Base-by-base conservation (phyloP, 2,329 filamentous ascomycete species). In the Byssochlamys sp. region DNA sequence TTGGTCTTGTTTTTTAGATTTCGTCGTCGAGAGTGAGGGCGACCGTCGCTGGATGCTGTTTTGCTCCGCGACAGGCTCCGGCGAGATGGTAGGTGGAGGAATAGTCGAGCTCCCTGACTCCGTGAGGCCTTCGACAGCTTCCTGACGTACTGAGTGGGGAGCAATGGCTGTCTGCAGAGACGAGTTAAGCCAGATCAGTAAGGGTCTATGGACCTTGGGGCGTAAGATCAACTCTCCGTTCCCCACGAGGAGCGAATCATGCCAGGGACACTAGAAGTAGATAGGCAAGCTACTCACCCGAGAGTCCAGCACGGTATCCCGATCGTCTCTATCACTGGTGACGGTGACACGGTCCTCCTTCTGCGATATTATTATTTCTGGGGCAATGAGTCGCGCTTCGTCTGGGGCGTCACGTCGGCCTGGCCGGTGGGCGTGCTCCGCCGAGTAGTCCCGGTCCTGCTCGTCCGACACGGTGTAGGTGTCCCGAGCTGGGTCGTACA, bases 401-500 rank as follows among this genome's bases (percentile, higher is more conserved):
- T 60, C 62, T 53, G 58, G 57, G 24, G n/a, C 24, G 56, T 59
- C 1, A 49, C 54, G 25, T 53, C 25, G 25, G 51, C 27, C 52
- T 52, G 57, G 51, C 19, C 33, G 31, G 45, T 52, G 56, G 26
- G 59, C 60, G 49, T 54, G 58, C 53, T 64, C 62, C 60, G 63
- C 62, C 29, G 64, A 59, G 56, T 62, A 59, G 52, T 61, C 65
- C 33, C 63, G 54, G 49, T 65, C 61, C 14, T 61, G 58, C 27
- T 67, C 63, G 53, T 63, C 65, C 7, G 67, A 59, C 31, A 62
- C 60, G 39, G 63, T 67, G 62, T 68, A 72, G 35, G 61, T 67
- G 59, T 72, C 69, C 60, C 69, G 61, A 29, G 69, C 69, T 55
- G 69, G 69, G 59, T 72, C 69, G 57, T 72, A 72, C 65, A 66